Conservation (phyloP, 2,329 filamentous ascomycete species). For the Leptographium galeiforme region DNA sequence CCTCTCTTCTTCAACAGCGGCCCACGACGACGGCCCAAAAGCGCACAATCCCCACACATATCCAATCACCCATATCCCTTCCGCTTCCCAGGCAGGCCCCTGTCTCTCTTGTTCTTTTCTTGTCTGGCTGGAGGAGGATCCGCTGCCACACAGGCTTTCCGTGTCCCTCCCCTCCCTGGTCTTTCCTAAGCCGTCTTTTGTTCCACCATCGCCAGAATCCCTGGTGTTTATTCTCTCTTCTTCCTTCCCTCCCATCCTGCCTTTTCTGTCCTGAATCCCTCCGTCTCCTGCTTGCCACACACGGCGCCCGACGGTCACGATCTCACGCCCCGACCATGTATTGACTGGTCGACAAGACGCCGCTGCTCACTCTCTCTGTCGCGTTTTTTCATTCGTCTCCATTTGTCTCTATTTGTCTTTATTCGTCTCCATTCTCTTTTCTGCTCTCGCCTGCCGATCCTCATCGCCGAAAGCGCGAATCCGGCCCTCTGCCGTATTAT, state of each 20-base stretch:
- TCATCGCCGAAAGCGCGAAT: neutral
- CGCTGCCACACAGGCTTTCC: neutral
- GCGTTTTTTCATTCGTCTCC: neutral
- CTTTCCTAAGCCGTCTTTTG: neutral
- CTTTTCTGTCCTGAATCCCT: slow-evolving; percentile 2
- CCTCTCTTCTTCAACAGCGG: slow-evolving; percentile 2
- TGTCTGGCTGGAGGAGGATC: neutral
- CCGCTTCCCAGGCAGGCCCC: slow-evolving; percentile 11
- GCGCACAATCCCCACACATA: slow-evolving; percentile 6
- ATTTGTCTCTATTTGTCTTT: neutral
- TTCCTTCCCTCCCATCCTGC: neutral
- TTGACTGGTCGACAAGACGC: slow-evolving; percentile 3
- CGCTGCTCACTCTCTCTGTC: neutral
- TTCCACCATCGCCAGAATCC: neutral
- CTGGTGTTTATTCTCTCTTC: neutral
- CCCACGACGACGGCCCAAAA: neutral
- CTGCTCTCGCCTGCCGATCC: neutral
- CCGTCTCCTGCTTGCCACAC: slow-evolving; percentile 1
- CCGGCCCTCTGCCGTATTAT: neutral
- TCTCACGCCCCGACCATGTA: neutral
- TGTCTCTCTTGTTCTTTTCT: slow-evolving; percentile 1
- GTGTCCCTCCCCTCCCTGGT: neutral
- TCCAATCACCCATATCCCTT: slow-evolving; percentile 8
- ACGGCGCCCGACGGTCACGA: neutral
- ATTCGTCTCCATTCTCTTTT: neutral